Conservation (phyloP, 176 grass and related monocot genomes). For the Typha latifolia region DNA sequence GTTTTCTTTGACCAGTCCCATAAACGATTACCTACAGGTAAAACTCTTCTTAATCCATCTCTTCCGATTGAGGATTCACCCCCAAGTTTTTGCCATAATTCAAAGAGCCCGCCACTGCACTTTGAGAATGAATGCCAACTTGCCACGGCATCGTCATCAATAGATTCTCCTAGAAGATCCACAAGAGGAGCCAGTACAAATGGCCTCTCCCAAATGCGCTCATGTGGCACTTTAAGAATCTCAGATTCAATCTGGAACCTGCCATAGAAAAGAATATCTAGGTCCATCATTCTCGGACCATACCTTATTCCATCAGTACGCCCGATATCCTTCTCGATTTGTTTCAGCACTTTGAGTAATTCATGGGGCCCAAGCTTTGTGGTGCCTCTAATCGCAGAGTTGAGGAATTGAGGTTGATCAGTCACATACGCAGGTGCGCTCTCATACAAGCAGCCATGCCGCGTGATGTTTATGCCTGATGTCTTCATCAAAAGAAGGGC, state of each 20-base stretch:
- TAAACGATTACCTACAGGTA: constrained; percentile 37
- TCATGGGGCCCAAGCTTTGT: constrained; percentile 70
- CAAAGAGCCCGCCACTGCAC: constrained; percentile 46
- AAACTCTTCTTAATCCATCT: constrained; percentile 61
- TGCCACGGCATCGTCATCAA: constrained; percentile 36
- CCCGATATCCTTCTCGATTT: constrained; percentile 68
- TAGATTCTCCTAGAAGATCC: constrained; percentile 52
- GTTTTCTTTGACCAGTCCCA: constrained; percentile 67
- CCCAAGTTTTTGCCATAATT: constrained; percentile 59
- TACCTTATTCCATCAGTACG: constrained; percentile 53
- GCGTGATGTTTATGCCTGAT: constrained; percentile 54
- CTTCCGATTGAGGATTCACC: constrained; percentile 68
- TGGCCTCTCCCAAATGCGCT: constrained; percentile 69
- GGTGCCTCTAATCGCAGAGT: constrained; percentile 68
- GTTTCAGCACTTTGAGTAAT: constrained; percentile 55
- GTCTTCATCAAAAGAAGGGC: constrained; percentile 56
- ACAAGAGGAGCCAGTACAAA: constrained; percentile 90
- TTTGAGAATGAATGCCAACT: constrained; percentile 64
- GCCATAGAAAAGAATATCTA: constrained; percentile 87
- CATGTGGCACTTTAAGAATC: constrained; percentile 60
- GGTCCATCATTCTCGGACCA: constrained; percentile 75
- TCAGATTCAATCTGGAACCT: constrained; percentile 35
- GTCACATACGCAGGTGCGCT: constrained; percentile 84
- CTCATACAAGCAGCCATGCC: constrained; percentile 75
- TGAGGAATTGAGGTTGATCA: constrained; percentile 62